These are phyloP conservation scores for Camelina hispida DNA, from an alignment of 345 rosid genomes.

Conservation along the genomic window DNA sequence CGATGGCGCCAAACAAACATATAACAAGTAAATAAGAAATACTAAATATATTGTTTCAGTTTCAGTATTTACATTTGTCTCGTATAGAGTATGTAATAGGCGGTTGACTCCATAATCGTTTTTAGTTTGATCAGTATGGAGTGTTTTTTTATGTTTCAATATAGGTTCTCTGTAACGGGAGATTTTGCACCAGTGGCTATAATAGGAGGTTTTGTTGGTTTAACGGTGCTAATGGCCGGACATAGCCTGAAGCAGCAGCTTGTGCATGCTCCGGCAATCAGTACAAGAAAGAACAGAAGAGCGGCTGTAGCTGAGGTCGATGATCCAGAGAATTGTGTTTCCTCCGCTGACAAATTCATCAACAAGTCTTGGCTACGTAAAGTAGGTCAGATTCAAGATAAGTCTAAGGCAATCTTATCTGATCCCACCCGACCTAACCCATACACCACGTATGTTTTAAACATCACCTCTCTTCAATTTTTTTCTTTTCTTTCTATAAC, in stretches of 20 bases:
- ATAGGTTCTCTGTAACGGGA: slow-evolving; percentile 47
- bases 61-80: background rate
- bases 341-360: slow-evolving; percentile 46
- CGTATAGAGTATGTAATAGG: too few species aligned
- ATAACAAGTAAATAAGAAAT: slow-evolving; percentile 39
- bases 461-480: background rate
- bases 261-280: slow-evolving; percentile 49
- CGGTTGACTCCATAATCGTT: too few species aligned
- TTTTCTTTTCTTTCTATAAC: too few species aligned
- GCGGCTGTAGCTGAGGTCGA: slow-evolving; percentile 53
- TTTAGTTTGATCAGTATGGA: background rate
- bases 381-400: slow-evolving; percentile 58
- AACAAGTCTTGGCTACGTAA: slow-evolving; percentile 59
- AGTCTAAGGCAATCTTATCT: slow-evolving; percentile 33
- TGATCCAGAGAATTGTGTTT: slow-evolving; percentile 47
- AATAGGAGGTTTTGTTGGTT: slow-evolving; percentile 49
- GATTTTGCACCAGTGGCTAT: slow-evolving; percentile 53
- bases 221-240: slow-evolving; percentile 45
- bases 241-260: slow-evolving; percentile 60
- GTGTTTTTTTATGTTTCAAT: background rate
- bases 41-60: background rate
- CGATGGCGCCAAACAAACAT: slow-evolving; percentile 27
- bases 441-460: slow-evolving; percentile 43
- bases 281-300: slow-evolving; percentile 58
- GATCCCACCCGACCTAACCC: slow-evolving; percentile 47